phyloP scores from a whole-genome alignment of 176 grass and related monocot genomes.

The Juncus effusus region DNA sequence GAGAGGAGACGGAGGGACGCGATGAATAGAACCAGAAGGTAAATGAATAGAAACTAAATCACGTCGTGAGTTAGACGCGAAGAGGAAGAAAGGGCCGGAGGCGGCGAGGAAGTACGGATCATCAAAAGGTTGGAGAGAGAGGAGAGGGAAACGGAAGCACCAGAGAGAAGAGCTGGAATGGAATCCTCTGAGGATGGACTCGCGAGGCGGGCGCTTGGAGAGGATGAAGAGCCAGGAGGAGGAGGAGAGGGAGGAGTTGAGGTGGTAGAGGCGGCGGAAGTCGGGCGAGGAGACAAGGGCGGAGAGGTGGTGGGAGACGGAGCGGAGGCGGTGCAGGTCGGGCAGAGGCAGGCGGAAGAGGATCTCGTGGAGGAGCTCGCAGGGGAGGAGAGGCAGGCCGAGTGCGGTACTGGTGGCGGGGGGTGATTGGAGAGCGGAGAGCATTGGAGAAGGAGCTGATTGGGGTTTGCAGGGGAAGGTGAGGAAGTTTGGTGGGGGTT shows the following conservation, averaged over 20 bases:
- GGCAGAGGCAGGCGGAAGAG: conserved; percentile 52
- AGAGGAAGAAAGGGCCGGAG: conserved; percentile 75
- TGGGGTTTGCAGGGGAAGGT: conserved; percentile 9
- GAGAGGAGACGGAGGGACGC: conserved; percentile 72
- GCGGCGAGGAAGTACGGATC: conserved; percentile 92
- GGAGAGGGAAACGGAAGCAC: conserved; percentile 72
- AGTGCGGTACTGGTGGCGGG: conserved; percentile 3
- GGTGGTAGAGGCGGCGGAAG: conserved; percentile 30
- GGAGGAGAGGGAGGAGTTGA: conserved; percentile 32
- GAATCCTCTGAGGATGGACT: conserved; percentile 71
- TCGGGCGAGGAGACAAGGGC: conserved; percentile 22
- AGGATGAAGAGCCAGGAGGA: conserved; percentile 84
- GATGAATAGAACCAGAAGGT: conserved; percentile 41
- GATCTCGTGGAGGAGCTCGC: conserved; percentile 51
- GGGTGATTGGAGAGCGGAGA: conserved; percentile 5
- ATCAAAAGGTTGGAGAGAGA: conserved; percentile 61
- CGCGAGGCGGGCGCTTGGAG: conserved; percentile 70
- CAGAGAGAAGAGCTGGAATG: conserved; percentile 69
- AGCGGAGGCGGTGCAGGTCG: conserved; percentile 64
- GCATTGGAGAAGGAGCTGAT: neutral
- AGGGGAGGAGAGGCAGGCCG: conserved; percentile 47
- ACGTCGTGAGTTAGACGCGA: conserved; percentile 78
- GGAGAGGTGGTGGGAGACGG: conserved; percentile 44
- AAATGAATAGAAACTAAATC: conserved; percentile 77
- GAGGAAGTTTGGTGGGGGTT: conserved; percentile 43